phyloP scores from a whole-genome alignment of 257 asterid species.

The Gentiana macrophylla region DNA sequence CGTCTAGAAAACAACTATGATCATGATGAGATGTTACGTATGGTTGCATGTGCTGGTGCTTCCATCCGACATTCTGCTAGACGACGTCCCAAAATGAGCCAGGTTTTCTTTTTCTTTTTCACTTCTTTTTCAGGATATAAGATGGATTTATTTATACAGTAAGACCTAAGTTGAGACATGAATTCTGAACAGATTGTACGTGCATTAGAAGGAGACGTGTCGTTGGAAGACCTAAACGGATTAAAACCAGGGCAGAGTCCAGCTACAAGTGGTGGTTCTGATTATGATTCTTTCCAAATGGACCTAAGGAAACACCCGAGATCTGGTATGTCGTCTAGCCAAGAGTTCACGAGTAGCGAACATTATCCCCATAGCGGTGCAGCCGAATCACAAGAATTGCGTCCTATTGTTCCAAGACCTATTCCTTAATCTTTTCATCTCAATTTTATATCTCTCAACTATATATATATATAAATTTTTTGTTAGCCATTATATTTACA shows the following conservation, averaged over 20 bases:
- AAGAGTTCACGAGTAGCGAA: slow-evolving; percentile 53
- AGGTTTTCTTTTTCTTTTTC: slow-evolving; percentile 21
- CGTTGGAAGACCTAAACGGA: slow-evolving; percentile 47
- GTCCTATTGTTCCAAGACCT: slow-evolving; percentile 6
- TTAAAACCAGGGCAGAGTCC: slow-evolving; percentile 29
- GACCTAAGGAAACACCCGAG: slow-evolving; percentile 32
- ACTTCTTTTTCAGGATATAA: too few relatives aligned
- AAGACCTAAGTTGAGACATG: too few relatives aligned
- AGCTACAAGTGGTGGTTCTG: slow-evolving; percentile 42
- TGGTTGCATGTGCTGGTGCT: slow-evolving; percentile 71
- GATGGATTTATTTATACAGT: background rate
- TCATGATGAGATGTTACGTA: slow-evolving; percentile 55
- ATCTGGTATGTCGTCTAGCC: slow-evolving; percentile 35
- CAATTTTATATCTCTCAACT: too few relatives aligned
- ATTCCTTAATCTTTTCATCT: slow-evolving; percentile 6
- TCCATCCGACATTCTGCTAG: slow-evolving; percentile 68
- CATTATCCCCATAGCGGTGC: slow-evolving; percentile 6
- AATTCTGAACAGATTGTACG: slow-evolving; percentile 42
- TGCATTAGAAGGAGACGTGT: slow-evolving; percentile 69
- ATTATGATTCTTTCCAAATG: slow-evolving; percentile 19
- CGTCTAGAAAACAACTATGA: slow-evolving; percentile 41
- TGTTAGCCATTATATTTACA: too few relatives aligned
- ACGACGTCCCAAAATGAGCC: slow-evolving; percentile 83
- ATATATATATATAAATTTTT: too few relatives aligned
- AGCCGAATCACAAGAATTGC: slow-evolving; percentile 7